phyloP scores from a whole-genome alignment of 78 protist species.

The Dictyostelium brefeldianum region DNA sequence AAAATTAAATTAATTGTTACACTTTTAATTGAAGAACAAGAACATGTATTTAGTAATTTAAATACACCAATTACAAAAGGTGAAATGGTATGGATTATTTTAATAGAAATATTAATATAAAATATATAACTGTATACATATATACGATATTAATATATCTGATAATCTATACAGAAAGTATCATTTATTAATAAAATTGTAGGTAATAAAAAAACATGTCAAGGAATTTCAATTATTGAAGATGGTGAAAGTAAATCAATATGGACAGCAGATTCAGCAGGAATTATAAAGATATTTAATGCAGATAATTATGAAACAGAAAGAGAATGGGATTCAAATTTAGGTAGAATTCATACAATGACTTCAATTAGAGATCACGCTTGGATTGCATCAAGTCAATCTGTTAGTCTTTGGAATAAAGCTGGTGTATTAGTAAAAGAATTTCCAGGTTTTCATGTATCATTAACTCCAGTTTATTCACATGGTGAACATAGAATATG shows the following conservation, averaged over 20 bases:
- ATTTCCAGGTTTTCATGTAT: slow-evolving; percentile 54
- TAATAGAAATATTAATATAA: not conserved
- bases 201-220: slow-evolving; percentile 57
- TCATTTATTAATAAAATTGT: slow-evolving; percentile 38
- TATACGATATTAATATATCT: too few relatives aligned
- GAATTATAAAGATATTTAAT: slow-evolving; percentile 26
- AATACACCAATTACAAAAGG: slow-evolving; percentile 22
- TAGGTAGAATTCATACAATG: slow-evolving; percentile 59
- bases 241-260: not conserved
- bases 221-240: slow-evolving; percentile 44
- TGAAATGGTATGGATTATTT: not conserved
- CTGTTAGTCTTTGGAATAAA: slow-evolving; percentile 49
- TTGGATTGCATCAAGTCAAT: slow-evolving; percentile 49
- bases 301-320: slow-evolving; percentile 17
- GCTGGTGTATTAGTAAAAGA: slow-evolving; percentile 22
- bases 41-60: slow-evolving; percentile 25
- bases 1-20: slow-evolving; percentile 68
- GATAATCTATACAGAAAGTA: not conserved
- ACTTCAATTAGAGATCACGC: slow-evolving; percentile 33
- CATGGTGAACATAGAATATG: slow-evolving; percentile 71
- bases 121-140: too few relatives aligned
- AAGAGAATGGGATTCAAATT: slow-evolving; percentile 34
- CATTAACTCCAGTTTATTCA: slow-evolving; percentile 56
- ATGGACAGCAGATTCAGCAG: slow-evolving; percentile 69
- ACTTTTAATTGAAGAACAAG: slow-evolving; percentile 58